Base-by-base conservation (phyloP, 2,329 filamentous ascomycete species). In the Penicillium sumatraense region DNA sequence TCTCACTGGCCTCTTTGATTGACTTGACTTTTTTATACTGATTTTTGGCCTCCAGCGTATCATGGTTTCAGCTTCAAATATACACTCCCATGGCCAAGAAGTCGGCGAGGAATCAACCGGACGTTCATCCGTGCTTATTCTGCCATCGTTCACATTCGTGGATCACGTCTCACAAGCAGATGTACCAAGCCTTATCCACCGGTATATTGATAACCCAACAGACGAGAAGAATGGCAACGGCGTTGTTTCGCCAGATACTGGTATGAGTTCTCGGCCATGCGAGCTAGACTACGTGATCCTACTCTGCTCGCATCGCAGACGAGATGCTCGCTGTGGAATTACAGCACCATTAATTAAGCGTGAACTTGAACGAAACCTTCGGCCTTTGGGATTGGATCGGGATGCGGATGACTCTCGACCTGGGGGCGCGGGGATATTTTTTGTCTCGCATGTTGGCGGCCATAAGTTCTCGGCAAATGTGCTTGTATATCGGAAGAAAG, bases 391-490 rank as follows among this genome's bases (percentile, higher is more conserved):
- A 0, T 76, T 96, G 11, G 90, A 88, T 71, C 86, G 92, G 29
- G 92, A 96, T 70, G 75, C 91, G 9, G 86, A 93, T 69, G 92
- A 96, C 70, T 86, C 90, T 72, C 80, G 92, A 42, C 89, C 90
- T 0, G 91, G 92, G 7, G 92, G 92, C 8, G 91, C 93, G 1
- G 92, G 90, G 1, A 90, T 96, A 56, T 96, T 95, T 77, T 96
- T 93, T 69, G 92, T 96, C 63, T 93, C 87, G 57, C 93, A 97
- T 70, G 90, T 96, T 4, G 93, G 93, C 29, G 93, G 93, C 0
- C 93, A 97, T 79, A 96, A 96, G 79, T 97, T 93, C 78, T 88
- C 88, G 45, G 93, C 93, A 24, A 97, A 97, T 69, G 86, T 96
- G 61, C 87, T 97, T 78, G 79, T 97, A 1, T 97, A 97, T 72